phyloP scores from a whole-genome alignment of 2,329 filamentous ascomycete species.

The Clarireedia homoeocarpa region DNA sequence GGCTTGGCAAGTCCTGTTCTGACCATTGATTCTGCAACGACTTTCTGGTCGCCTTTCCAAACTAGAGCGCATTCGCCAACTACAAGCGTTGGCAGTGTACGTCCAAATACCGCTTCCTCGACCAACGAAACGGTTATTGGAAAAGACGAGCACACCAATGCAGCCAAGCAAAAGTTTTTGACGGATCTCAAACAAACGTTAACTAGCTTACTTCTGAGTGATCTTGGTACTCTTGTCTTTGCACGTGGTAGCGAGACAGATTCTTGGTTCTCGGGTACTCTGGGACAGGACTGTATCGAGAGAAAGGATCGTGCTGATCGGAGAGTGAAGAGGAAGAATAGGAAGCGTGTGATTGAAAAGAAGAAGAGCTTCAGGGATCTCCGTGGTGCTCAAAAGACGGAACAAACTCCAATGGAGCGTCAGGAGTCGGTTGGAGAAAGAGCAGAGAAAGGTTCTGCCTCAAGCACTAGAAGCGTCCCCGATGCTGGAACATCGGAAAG shows the following conservation, averaged over 20 bases:
- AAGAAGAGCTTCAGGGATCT: conserved; percentile 63
- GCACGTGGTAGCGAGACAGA: conserved; percentile 86
- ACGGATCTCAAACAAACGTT: conserved; percentile 69
- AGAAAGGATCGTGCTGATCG: conserved; percentile 41
- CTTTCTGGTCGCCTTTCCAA: conserved; percentile 86
- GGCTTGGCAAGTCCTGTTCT: conserved; percentile 59
- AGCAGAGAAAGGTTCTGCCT: conserved; percentile 19
- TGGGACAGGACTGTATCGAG: conserved; percentile 59
- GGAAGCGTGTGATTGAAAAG: conserved; percentile 48
- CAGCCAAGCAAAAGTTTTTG: conserved; percentile 74
- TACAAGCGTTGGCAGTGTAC: conserved; percentile 51
- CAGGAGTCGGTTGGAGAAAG: conserved; percentile 18
- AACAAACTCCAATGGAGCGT: conserved; percentile 19
- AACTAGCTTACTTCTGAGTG: conserved; percentile 78
- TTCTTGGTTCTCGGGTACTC: conserved; percentile 63
- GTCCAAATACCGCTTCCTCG: conserved; percentile 59
- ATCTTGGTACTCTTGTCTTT: conserved; percentile 80
- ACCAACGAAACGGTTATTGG: conserved; percentile 60
- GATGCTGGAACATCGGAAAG: conserved; percentile 19
- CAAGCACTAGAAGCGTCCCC: conserved; percentile 15
- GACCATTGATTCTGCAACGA: conserved; percentile 66
- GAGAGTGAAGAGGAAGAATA: conserved; percentile 36
- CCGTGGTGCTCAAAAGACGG: conserved; percentile 40
- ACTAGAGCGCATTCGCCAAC: conserved; percentile 54
- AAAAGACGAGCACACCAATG: conserved; percentile 42